Base-by-base conservation (phyloP, 2,329 filamentous ascomycete species). In the Aspergillus brunneoviolaceus region DNA sequence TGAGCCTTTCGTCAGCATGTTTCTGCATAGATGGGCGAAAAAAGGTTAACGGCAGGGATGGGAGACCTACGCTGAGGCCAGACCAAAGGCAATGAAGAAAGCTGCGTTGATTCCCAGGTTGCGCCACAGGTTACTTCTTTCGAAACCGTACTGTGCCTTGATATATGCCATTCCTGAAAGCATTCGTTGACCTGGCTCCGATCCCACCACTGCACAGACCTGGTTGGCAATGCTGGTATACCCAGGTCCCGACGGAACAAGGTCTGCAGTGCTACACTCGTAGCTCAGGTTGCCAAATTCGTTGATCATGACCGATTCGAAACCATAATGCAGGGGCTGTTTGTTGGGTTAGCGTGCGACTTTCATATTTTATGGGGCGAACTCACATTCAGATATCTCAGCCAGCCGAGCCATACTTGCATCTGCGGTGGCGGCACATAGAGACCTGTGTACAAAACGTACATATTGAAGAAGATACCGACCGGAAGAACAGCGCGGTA, bases 401-500 rank as follows among this genome's bases (percentile, higher is more conserved):
- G 86, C 90, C 90, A 93, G 16, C 88, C 81, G 4, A 92, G 73
- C 87, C 89, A 92, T 4, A 87, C 85, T 67, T 91, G 87, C 69
- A 91, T 85, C 2, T 81, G 84, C 60, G 88, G 84, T 69, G 89
- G 91, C 71, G 91, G 89, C 62, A 63, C 94, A 92, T 58, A 95
- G 76, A 74, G 94, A 2, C 91, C 91, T 1, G 87, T 89, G 0
- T 90, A 94, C 16, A 91, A 81, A 33, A 93, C 85, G 67, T 92
- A 90, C 25, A 92, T 76, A 0, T 89, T 92, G 63, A 95, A 90
- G 59, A 91, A 84, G 1, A 90, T 81, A 14, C 90, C 87, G 6
- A 90, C 89, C 55, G 90, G 87, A 72, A 92, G 92, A 73, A 92
- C 89, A 5, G 91, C 91, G 42, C 89, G 89, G 71, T 94, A 89